Evolutionary conservation across 2,329 filamentous ascomycete species (phyloP), one percentile per base, ranked within the genome.

Genomic region (Basipetospora chlamydospora): DNA sequence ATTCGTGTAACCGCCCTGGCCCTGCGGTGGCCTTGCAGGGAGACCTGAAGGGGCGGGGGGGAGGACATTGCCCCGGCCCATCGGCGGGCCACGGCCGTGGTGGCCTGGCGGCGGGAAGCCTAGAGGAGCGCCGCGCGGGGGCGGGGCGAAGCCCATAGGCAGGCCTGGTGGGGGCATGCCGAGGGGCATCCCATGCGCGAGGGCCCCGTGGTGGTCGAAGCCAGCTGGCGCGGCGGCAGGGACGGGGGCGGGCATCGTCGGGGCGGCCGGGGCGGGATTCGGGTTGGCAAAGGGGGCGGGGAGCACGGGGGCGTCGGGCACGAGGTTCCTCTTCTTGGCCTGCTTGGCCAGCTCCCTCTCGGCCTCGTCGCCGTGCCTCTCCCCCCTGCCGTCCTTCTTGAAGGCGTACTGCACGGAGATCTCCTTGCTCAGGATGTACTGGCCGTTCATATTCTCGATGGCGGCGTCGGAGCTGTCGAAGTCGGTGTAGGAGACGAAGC

Each of bases 381-480:
- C 88, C 48, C 88, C 88, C 62, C 94, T 94, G 47, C 90, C 90
- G 51, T 98, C 90, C 61, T 96, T 96, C 69, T 98, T 98, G 71
- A 94, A 96, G 26, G 90, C 90, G 57, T 96, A 98, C 59, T 96
- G 88, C 30, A 98, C 90, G 3, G 81, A 83, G 48, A 96, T 80
- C 57, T 94, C 83, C 63, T 94, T 94, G 66, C 90, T 94, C 67
- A 93, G 87, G 42, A 98, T 74, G 58, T 90, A 96, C 61, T 96
- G 87, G 35, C 85, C 85, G 55, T 94, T 82, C 80, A 98, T 87
- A 55, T 88, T 90, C 46, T 77, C 71, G 43, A 93, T 84, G 28
- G 90, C 87, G 43, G 84, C 80, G 51, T 98, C 90, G 9, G 85
- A 90, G 47, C 85, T 81, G 52, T 96, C 90, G 54, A 98, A 98